phyloP scores from a whole-genome alignment of 371 early-diverging fungal genomes.

The Mortierella sp. region DNA sequence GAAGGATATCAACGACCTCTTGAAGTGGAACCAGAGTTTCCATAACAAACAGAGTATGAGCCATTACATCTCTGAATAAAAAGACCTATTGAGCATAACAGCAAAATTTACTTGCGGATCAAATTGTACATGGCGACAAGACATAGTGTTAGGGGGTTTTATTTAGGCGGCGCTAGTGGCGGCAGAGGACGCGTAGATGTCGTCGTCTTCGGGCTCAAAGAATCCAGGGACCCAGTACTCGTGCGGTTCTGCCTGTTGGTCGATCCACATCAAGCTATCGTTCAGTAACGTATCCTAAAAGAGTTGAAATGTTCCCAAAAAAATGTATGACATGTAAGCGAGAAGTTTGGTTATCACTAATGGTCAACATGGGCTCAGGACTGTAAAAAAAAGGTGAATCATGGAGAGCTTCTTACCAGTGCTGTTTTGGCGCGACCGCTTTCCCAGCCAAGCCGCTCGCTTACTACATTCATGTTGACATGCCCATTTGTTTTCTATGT shows the following conservation, averaged over 20 bases:
- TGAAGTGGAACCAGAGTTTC: slow-evolving; percentile 90
- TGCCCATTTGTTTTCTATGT: slow-evolving; percentile 70
- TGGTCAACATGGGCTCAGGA: too few species aligned
- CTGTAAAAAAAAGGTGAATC: too few species aligned
- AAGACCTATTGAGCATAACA: too few species aligned
- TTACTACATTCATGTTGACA: slow-evolving; percentile 61
- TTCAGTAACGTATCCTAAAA: slow-evolving; percentile 78
- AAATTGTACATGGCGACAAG: too few species aligned
- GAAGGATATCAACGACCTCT: slow-evolving; percentile 83
- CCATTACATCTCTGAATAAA: slow-evolving; percentile 60
- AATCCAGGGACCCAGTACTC: slow-evolving; percentile 91
- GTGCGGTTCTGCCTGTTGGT: slow-evolving; percentile 69
- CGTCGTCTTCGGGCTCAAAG: slow-evolving; percentile 66
- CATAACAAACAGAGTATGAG: slow-evolving; percentile 62
- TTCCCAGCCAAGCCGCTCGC: slow-evolving; percentile 62
- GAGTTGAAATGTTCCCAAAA: not conserved
- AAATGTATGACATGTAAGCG: slow-evolving; percentile 15
- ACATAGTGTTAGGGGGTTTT: too few species aligned
- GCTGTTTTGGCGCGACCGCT: slow-evolving; percentile 78
- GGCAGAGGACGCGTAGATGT: slow-evolving; percentile 37
- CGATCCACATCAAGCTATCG: slow-evolving; percentile 90
- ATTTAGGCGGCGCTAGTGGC: too few species aligned
- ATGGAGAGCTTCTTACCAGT: slow-evolving; percentile 56
- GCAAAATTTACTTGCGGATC: too few species aligned
- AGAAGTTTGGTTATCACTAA: too few species aligned